A percentile compares a stretch with the other conserved stretches of the same genome.
These are phyloP conservation scores for Fusarium lateritium DNA, from an alignment of 2,329 filamentous ascomycete species.

Conservation along the genomic window DNA sequence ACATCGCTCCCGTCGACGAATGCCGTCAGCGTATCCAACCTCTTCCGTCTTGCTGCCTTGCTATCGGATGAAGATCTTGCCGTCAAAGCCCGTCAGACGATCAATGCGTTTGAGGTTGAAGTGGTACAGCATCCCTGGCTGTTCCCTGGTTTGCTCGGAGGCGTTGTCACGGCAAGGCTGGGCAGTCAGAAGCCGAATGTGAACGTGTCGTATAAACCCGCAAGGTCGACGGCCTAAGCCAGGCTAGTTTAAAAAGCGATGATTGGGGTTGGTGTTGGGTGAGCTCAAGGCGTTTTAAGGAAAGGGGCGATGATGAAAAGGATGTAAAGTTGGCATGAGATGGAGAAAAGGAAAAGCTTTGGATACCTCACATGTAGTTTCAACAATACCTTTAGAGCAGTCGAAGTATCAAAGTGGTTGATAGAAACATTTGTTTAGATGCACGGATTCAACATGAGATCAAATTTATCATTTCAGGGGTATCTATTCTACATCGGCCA, in stretches of 20 bases:
- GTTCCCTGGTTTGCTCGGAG: conserved; percentile 84
- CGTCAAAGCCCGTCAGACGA: conserved; percentile 77
- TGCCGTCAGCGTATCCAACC: conserved; percentile 85
- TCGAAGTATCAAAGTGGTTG: not conserved
- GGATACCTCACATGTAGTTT: not conserved
- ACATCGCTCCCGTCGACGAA: conserved; percentile 92
- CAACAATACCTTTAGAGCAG: not conserved
- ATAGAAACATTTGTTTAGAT: not conserved
- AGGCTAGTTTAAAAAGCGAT: not conserved
- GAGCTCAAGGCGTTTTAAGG: conserved; percentile 23
- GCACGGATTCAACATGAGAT: conserved; percentile 22
- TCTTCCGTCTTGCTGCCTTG: conserved; percentile 83
- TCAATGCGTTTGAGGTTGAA: conserved; percentile 90
- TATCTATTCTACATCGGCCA: conserved; percentile 59
- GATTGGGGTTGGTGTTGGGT: not conserved
- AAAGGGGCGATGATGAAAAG: not conserved
- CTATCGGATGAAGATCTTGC: conserved; percentile 77
- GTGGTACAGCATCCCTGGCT: conserved; percentile 94
- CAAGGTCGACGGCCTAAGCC: conserved; percentile 41
- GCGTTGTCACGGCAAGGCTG: conserved; percentile 80
- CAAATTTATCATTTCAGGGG: conserved; percentile 53
- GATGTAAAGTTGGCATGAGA: not conserved
- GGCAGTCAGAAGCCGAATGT: conserved; percentile 67
- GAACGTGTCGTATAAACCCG: conserved; percentile 46
- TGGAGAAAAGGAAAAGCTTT: not conserved